phyloP scores from a whole-genome alignment of 306 rosid genomes.

The Vigna reflexopilosa region DNA sequence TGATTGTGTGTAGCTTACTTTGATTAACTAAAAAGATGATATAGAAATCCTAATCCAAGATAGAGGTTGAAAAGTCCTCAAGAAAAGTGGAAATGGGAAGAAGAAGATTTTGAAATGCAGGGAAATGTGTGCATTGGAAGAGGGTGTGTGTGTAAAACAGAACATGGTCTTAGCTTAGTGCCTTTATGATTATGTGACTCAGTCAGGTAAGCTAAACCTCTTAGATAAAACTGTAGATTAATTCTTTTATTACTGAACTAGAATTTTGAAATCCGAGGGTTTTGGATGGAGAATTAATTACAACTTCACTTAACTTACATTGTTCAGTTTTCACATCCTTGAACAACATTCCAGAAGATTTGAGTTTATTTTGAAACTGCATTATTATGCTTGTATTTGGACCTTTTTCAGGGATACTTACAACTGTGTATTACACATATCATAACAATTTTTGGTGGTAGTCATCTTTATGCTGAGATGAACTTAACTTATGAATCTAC shows the following conservation, averaged over 20 bases:
- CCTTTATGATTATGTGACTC: conserved; percentile 35
- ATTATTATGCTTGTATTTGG: not conserved
- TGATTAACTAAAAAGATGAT: not conserved
- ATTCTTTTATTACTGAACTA: conserved; percentile 30
- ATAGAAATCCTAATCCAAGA: not conserved
- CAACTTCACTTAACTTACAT: conserved; percentile 74
- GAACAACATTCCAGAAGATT: not conserved
- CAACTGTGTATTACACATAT: not conserved
- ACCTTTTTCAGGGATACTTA: conserved; percentile 19
- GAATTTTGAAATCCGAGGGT: conserved; percentile 62
- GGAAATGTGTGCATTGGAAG: conserved; percentile 48
- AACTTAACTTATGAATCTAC: conserved; percentile 21
- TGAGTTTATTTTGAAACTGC: not conserved
- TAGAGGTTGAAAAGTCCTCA: not conserved
- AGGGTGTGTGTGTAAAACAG: conserved; percentile 51
- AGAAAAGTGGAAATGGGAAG: conserved; percentile 1
- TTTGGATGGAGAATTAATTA: conserved; percentile 84
- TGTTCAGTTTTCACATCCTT: conserved; percentile 83
- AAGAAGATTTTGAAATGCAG: conserved; percentile 45
- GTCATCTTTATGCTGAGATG: not conserved
- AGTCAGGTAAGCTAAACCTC: conserved; percentile 26
- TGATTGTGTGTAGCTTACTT: not conserved
- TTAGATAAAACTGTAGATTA: not conserved
- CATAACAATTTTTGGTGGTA: not conserved
- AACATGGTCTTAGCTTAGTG: conserved; percentile 47